A percentile compares a stretch with the other conserved stretches of the same genome.
phyloP scores from a whole-genome alignment of 257 asterid species.

The Ballota nigra region DNA sequence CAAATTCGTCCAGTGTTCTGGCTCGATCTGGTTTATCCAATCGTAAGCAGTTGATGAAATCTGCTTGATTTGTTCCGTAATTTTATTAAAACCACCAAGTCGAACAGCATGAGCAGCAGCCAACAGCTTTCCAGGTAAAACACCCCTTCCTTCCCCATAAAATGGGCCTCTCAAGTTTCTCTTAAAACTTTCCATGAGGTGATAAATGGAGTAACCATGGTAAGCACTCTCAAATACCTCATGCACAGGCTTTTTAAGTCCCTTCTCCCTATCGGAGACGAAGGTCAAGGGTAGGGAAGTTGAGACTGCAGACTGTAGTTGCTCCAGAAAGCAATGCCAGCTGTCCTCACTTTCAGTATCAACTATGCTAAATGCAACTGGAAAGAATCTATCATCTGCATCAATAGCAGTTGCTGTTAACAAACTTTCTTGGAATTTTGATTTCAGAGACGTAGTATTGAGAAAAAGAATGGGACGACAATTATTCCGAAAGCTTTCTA shows the following conservation, averaged over 20 bases:
- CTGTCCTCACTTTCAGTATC: constrained; percentile 59
- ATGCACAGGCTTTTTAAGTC: constrained; percentile 39
- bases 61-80: constrained; percentile 67
- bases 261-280: constrained; percentile 79
- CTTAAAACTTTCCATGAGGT: constrained; percentile 81
- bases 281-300: constrained; percentile 58
- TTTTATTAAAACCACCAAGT: constrained; percentile 44
- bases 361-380: constrained; percentile 76
- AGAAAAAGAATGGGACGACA: constrained; percentile 90
- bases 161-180: constrained; percentile 77
- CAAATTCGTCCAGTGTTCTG: constrained; percentile 66
- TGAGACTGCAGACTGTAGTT: constrained; percentile 61
- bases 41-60: constrained; percentile 61
- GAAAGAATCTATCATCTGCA: constrained; percentile 83
- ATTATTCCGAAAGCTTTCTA: constrained; percentile 56
- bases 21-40: constrained; percentile 66
- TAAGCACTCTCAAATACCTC: constrained; percentile 62
- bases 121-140: constrained; percentile 63
- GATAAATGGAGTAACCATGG: constrained; percentile 79
- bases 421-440: constrained; percentile 64
- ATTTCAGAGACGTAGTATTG: constrained; percentile 66
- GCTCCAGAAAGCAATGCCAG: constrained; percentile 88
- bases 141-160: constrained; percentile 72
- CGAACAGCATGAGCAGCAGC: constrained; percentile 79
- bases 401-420: constrained; percentile 77